Conservation (phyloP, 2,329 filamentous ascomycete genomes). For the Trichoderma sp. region DNA sequence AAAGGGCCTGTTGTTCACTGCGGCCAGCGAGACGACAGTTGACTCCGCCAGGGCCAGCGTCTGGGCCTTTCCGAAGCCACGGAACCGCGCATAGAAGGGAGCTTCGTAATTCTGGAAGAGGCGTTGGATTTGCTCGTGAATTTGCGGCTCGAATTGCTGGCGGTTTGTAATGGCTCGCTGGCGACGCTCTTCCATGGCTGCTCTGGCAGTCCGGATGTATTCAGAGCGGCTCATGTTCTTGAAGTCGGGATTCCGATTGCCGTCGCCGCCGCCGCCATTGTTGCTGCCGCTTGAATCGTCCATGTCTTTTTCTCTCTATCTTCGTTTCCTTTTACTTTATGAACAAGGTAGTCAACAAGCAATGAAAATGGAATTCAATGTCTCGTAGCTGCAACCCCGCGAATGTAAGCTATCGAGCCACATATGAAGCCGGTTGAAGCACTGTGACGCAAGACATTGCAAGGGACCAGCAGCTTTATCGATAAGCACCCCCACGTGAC, state of each 20-base stretch:
- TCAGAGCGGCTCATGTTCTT: constrained; percentile 24
- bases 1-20: constrained; percentile 32
- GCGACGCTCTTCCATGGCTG: constrained; percentile 36
- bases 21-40: constrained; percentile 31
- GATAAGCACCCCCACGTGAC: constrained; percentile 31
- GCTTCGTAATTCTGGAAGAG: constrained; percentile 34
- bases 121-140: constrained; percentile 34
- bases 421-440: not conserved
- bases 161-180: constrained; percentile 30
- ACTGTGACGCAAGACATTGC: constrained; percentile 19
- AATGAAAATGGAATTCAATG: not conserved
- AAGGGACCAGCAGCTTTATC: constrained; percentile 29
- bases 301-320: constrained; percentile 4
- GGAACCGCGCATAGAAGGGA: constrained; percentile 33
- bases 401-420: not conserved
- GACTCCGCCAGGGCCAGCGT: constrained; percentile 32
- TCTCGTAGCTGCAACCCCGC: not conserved
- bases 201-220: constrained; percentile 27
- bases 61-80: constrained; percentile 30
- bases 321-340: not conserved
- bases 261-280: not conserved
- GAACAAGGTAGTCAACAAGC: not conserved
- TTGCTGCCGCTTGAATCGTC: constrained; percentile 21
- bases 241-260: constrained; percentile 29
- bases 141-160: constrained; percentile 31